These are phyloP conservation scores for Rubroboletus pulcherrimus DNA, from an alignment of 768 basidiomycete genomes.

Conservation along the genomic window DNA sequence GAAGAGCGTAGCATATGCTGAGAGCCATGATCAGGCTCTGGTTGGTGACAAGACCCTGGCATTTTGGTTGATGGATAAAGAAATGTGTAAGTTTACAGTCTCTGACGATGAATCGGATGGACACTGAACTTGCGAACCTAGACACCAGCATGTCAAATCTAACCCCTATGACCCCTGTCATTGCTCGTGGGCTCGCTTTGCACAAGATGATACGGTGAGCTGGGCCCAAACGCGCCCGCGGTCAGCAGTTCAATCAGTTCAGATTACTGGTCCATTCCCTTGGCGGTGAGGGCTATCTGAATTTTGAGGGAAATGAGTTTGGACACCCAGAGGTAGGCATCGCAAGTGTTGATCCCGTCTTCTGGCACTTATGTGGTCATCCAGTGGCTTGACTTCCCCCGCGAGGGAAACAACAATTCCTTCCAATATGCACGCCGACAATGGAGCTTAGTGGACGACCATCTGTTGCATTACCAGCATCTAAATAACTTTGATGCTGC, in stretches of 20 bases:
- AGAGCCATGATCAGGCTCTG: slow-evolving; percentile 96
- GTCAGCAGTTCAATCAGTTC: background rate
- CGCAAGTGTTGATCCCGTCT: background rate
- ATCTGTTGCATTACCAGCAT: slow-evolving; percentile 84
- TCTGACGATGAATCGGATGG: background rate
- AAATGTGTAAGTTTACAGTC: slow-evolving; percentile 77
- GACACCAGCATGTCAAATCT: slow-evolving; percentile 95
- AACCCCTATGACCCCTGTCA: slow-evolving; percentile 73
- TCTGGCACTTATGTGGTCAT: background rate
- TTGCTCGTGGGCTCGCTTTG: slow-evolving; percentile 85
- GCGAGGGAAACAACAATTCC: slow-evolving; percentile 91
- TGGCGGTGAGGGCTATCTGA: slow-evolving; percentile 96
- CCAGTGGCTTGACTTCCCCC: slow-evolving; percentile 98
- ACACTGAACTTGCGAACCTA: slow-evolving; percentile 26
- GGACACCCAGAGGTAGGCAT: slow-evolving; percentile 86
- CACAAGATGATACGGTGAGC: slow-evolving; percentile 96
- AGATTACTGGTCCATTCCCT: slow-evolving; percentile 89
- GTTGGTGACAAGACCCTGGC: slow-evolving; percentile 99
- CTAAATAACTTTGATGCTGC: slow-evolving; percentile 89
- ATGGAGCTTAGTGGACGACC: slow-evolving; percentile 92
- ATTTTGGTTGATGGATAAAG: slow-evolving; percentile 99
- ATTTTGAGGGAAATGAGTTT: slow-evolving; percentile 98
- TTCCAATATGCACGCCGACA: slow-evolving; percentile 97
- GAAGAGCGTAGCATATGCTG: slow-evolving; percentile 89
- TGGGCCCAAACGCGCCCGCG: background rate